phyloP scores from a whole-genome alignment of 2,329 filamentous ascomycete species.

The Aspergillus sojae region DNA sequence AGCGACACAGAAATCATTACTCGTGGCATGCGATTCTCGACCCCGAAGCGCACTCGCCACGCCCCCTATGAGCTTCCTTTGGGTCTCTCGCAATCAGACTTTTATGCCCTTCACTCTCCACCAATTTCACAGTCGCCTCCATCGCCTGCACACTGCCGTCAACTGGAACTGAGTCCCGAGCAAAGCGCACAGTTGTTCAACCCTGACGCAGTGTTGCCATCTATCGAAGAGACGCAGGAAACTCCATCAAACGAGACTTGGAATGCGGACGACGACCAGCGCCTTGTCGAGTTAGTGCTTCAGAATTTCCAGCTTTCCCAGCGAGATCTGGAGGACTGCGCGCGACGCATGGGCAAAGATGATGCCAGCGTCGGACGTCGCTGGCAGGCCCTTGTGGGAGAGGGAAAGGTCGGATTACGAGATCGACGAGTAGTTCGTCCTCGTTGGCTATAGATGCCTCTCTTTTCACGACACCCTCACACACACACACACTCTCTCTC shows the following conservation, averaged over 20 bases:
- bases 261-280: constrained; percentile 45
- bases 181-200: constrained; percentile 24
- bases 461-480: neutral
- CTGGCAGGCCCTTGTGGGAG: constrained; percentile 46
- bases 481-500: too few species aligned
- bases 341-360: constrained; percentile 44
- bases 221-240: constrained; percentile 36
- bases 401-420: constrained; percentile 47
- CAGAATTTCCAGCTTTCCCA: constrained; percentile 48
- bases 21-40: constrained; percentile 36
- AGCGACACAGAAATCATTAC: constrained; percentile 18
- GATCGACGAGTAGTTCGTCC: constrained; percentile 31
- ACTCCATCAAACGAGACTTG: constrained; percentile 28
- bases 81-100: constrained; percentile 47
- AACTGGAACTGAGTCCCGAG: constrained; percentile 13
- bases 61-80: constrained; percentile 48
- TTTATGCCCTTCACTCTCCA: constrained; percentile 44
- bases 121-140: constrained; percentile 37
- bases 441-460: constrained; percentile 24
- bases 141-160: constrained; percentile 24
- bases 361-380: constrained; percentile 44
- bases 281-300: constrained; percentile 47
- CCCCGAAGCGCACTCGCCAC: constrained; percentile 49
- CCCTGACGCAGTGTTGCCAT: constrained; percentile 39
- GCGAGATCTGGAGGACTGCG: constrained; percentile 50